Conservation (phyloP, 257 asterid genomes). For the Solanum stenotomum region DNA sequence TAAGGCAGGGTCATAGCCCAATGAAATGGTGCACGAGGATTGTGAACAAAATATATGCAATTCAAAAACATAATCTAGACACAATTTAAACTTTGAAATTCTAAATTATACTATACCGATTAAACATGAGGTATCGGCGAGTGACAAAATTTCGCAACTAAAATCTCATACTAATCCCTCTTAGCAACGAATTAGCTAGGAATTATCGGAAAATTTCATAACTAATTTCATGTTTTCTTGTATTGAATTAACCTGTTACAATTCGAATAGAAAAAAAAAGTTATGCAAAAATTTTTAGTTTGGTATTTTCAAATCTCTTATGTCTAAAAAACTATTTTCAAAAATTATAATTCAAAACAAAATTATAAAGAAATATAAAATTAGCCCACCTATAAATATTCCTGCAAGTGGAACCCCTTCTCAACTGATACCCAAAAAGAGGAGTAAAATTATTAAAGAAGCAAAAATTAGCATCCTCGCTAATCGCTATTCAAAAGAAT, state of each 20-base stretch:
- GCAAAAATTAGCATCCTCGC: neutral
- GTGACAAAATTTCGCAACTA: neutral
- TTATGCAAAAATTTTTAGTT: neutral
- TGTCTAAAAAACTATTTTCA: neutral
- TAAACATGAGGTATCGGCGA: neutral
- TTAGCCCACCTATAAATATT: neutral
- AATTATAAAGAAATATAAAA: neutral
- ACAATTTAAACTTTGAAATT: neutral
- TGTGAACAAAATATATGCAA: neutral
- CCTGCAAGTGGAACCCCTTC: neutral
- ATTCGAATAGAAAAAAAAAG: neutral
- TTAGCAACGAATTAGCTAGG: neutral
- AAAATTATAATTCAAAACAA: neutral
- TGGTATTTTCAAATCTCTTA: neutral
- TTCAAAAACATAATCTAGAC: neutral
- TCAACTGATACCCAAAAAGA: neutral
- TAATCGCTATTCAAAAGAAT: neutral
- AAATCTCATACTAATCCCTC: neutral
- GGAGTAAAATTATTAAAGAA: neutral
- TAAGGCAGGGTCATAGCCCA: neutral
- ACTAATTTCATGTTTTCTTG: neutral
- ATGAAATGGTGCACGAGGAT: neutral
- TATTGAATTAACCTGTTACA: neutral
- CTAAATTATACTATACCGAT: neutral
- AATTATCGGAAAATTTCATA: neutral